Conservation (phyloP, 257 asterid species). For the Rehmannia glutinosa region DNA sequence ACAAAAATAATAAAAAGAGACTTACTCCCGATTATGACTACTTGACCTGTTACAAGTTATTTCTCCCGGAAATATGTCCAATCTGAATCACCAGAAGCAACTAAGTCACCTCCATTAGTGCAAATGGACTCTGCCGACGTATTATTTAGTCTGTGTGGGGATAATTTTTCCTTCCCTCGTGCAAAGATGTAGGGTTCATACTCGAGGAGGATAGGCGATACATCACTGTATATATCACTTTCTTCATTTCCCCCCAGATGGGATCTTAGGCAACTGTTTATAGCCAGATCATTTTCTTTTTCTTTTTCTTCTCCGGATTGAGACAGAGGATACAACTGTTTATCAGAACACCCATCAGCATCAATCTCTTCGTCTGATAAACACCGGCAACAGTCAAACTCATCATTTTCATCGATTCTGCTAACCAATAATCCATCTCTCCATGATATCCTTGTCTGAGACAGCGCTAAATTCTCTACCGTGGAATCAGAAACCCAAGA, state of each 20-base stretch:
- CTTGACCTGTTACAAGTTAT: background rate
- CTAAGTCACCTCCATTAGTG: constrained; percentile 63
- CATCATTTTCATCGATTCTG: constrained; percentile 36
- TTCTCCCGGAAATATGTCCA: constrained; percentile 43
- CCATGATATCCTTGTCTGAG: constrained; percentile 77
- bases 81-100: constrained; percentile 71
- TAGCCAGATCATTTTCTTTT: constrained; percentile 18
- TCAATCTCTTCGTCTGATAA: constrained; percentile 38
- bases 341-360: constrained; percentile 11
- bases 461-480: constrained; percentile 35
- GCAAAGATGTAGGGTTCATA: constrained; percentile 35
- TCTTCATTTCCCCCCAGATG: background rate
- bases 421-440: constrained; percentile 41
- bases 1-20: no score
- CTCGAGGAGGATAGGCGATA: constrained; percentile 47
- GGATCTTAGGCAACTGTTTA: constrained; percentile 5
- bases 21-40: no score
- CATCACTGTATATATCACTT: constrained; percentile 25
- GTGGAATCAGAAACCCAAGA: constrained; percentile 55
- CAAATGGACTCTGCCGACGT: constrained; percentile 69
- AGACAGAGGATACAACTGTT: constrained; percentile 5
- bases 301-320: background rate
- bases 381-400: constrained; percentile 62
- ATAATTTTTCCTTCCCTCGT: constrained; percentile 26
- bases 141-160: background rate